Evolutionary conservation across 306 rosid species (phyloP), one percentile per base, ranked within the genome.

Genomic region (Cucumis hystrix): DNA sequence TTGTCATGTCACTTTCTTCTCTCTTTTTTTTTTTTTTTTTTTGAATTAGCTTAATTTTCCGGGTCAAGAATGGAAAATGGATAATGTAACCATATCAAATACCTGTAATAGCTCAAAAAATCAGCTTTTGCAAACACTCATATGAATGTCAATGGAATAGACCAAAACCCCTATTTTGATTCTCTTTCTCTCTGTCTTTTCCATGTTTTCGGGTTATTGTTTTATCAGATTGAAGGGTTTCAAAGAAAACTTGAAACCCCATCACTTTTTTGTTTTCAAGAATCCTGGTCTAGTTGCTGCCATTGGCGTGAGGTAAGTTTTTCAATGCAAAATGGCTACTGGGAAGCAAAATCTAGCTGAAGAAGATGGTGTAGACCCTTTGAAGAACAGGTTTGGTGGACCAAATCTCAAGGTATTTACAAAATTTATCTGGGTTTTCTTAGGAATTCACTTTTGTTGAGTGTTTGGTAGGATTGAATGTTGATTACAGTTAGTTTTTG

Each of bases 271-370:
- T 63, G 15, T 30, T 12, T 64, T 13, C 1, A 2, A 2, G 6
- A 37, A 15, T 63, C 21, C 6, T 65, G 71, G 25, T 37, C 5
- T 40, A 8, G n/a, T 62, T 28, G 43, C 68, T 30, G 43, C 68
- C 20, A 7, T 15, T 62, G 68, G 68, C 10, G 41, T 16, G 18
- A 62, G 68, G 8, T 30, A 65, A 37, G 23, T 67, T 67, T 35
- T 67, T 67, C 54, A 7, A 40, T 40, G 74, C 41, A 23, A 45
- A 12, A 85, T 87, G 91, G 86, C 74, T 5, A 72, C 56, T 63
- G 82, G 77, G 52, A 81, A 76, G 70, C 81, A 83, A 69, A 45
- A 54, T 37, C 40, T 76, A 62, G 62, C 60, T 54, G 57, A 77
- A 64, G 58, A 63, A 39, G 79, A 79, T 10, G 75, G 67, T 41